Percentiles rank a stretch among this genome's conserved stretches.
Conservation (phyloP, 441 rosid species). For the Croton setiger region DNA sequence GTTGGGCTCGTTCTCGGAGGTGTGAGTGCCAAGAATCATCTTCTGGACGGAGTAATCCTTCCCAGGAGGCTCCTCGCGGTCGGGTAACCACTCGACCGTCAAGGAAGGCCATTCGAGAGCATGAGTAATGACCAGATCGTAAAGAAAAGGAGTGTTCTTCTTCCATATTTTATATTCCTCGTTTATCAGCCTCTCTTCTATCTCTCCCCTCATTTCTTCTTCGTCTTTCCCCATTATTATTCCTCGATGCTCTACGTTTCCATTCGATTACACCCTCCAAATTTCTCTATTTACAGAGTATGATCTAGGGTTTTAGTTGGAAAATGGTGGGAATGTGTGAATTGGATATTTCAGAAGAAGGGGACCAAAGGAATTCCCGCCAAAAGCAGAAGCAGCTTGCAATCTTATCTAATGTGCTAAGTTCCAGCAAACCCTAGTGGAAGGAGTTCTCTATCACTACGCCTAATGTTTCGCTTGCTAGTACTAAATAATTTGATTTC, state of each 20-base stretch:
- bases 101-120: slow-evolving; percentile 99
- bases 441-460: too few species aligned
- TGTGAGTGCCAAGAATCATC: slow-evolving; percentile 94
- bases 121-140: slow-evolving; percentile 92
- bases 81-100: slow-evolving; percentile 95
- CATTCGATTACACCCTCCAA: background rate
- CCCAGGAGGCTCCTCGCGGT: slow-evolving; percentile 83
- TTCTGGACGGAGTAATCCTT: slow-evolving; percentile 93
- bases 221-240: slow-evolving; percentile 82
- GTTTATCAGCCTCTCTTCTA: slow-evolving; percentile 80
- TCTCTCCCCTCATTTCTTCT: slow-evolving; percentile 88
- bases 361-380: slow-evolving; percentile 14
- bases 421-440: background rate
- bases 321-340: background rate
- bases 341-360: background rate
- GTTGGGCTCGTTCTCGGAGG: slow-evolving; percentile 97
- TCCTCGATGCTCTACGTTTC: background rate
- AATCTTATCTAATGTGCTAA: background rate
- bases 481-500: too few species aligned
- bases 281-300: background rate
- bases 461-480: too few species aligned
- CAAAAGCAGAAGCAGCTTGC: slow-evolving; percentile 6
- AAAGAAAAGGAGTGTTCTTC: slow-evolving; percentile 93
- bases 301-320: background rate
- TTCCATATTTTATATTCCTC: slow-evolving; percentile 99